Evolutionary conservation across 805 yeast genomes (phyloP).

Genomic region (Wickerhamiella siamensis): DNA sequence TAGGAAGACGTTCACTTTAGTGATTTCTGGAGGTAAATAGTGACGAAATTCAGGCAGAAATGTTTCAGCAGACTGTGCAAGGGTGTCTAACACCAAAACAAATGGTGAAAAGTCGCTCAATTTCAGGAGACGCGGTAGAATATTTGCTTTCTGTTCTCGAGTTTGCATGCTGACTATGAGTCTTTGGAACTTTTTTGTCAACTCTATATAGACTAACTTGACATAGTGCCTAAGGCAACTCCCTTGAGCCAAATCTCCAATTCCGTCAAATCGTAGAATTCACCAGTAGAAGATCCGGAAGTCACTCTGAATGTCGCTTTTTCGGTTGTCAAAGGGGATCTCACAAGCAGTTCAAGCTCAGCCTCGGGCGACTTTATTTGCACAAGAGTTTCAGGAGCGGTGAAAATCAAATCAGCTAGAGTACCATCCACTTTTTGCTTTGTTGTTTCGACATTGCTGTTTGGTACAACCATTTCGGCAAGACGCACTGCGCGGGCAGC

Average conservation of each 20-base stretch:
- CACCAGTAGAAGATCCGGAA: conserved; percentile 11
- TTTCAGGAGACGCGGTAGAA: conserved; percentile 51
- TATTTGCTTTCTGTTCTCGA: conserved; percentile 24
- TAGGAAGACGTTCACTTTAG: conserved; percentile 1
- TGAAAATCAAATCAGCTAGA: background rate
- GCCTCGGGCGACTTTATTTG: background rate
- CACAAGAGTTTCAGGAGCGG: conserved; percentile 1
- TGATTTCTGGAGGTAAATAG: conserved; percentile 21
- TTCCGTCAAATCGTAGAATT: conserved; percentile 23
- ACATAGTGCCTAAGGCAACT: conserved; percentile 5
- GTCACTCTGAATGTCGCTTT: conserved; percentile 9
- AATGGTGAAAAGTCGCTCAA: conserved; percentile 67
- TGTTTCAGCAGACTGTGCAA: conserved; percentile 48
- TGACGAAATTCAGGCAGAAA: conserved; percentile 45
- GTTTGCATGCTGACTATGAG: background rate
- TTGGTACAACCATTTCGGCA: conserved; percentile 14
- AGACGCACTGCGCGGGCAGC: conserved; percentile 12
- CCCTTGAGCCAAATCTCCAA: conserved; percentile 26
- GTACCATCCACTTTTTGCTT: background rate
- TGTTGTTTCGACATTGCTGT: background rate
- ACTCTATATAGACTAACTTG: no score
- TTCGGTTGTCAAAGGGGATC: conserved; percentile 15
- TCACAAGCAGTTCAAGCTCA: conserved; percentile 11
- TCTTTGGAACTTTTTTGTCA: no score
- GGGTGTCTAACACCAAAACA: conserved; percentile 50